phyloP scores from a whole-genome alignment of 2,329 filamentous ascomycete species.

The Hortaea sp. region DNA sequence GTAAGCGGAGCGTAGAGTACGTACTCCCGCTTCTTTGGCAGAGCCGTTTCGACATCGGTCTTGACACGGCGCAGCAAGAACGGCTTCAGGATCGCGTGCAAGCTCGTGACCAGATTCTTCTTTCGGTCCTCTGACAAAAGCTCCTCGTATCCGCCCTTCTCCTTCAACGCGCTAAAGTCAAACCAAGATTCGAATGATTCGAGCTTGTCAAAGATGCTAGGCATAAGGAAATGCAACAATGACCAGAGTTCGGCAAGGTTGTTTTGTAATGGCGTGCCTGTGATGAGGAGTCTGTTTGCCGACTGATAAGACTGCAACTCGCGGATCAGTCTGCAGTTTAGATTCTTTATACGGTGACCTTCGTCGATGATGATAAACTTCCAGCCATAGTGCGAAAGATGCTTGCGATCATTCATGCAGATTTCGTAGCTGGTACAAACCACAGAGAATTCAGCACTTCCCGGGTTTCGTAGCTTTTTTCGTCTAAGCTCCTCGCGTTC shows the following conservation, averaged over 20 bases:
- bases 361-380: constrained; percentile 98
- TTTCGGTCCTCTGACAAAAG: constrained; percentile 71
- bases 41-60: constrained; percentile 76
- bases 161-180: constrained; percentile 84
- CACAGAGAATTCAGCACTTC: constrained; percentile 68
- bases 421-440: constrained; percentile 96
- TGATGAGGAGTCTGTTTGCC: constrained; percentile 83
- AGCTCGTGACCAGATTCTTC: constrained; percentile 70
- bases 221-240: constrained; percentile 82
- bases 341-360: constrained; percentile 93
- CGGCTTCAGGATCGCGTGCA: constrained; percentile 87
- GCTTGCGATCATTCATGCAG: constrained; percentile 78
- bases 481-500: constrained; percentile 68
- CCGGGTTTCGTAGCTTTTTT: constrained; percentile 60
- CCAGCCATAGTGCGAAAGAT: constrained; percentile 78
- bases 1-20: constrained; percentile 90
- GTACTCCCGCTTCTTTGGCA: constrained; percentile 97
- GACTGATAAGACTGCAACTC: constrained; percentile 83
- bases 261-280: constrained; percentile 89
- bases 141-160: constrained; percentile 67
- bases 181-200: constrained; percentile 95
- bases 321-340: constrained; percentile 83
- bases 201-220: constrained; percentile 85
- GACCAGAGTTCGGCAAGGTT: constrained; percentile 95
- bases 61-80: constrained; percentile 83